A percentile compares a stretch with the other conserved stretches of the same genome.
Evolutionary conservation across 257 asterid genomes (phyloP).

Genomic region (Eustoma russellianum): DNA sequence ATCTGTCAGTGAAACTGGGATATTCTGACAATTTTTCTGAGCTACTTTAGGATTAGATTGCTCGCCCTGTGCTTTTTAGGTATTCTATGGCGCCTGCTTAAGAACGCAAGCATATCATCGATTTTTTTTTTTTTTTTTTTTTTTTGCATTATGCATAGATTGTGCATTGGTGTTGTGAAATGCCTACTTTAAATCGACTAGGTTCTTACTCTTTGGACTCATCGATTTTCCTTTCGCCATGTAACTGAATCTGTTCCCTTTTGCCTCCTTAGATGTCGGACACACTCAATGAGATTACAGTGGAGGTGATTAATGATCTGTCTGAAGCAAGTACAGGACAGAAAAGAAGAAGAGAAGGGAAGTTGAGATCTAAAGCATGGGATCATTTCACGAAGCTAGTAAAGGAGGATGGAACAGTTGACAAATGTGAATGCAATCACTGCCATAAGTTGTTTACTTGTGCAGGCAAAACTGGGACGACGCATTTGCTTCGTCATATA

Average conservation of each 20-base stretch:
- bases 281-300: slow-evolving; percentile 27
- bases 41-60: not conserved
- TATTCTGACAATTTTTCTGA: not conserved
- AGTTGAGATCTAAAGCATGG: slow-evolving; percentile 76
- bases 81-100: not conserved
- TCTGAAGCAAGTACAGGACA: slow-evolving; percentile 55
- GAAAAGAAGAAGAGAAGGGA: slow-evolving; percentile 61
- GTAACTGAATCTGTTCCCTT: not conserved
- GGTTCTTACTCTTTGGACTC: not conserved
- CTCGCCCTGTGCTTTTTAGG: not conserved
- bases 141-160: not conserved
- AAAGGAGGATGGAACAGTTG: slow-evolving; percentile 70
- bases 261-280: slow-evolving; percentile 43
- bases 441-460: slow-evolving; percentile 66
- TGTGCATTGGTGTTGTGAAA: too few species aligned
- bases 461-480: slow-evolving; percentile 71
- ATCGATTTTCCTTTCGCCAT: not conserved
- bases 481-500: slow-evolving; percentile 84
- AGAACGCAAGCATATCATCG: not conserved
- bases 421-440: slow-evolving; percentile 80
- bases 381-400: slow-evolving; percentile 73
- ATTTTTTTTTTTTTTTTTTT: too few species aligned
- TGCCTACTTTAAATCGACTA: not conserved
- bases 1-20: not conserved
- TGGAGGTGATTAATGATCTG: slow-evolving; percentile 35